phyloP scores from a whole-genome alignment of 345 rosid genomes.

The Salix viminalis region DNA sequence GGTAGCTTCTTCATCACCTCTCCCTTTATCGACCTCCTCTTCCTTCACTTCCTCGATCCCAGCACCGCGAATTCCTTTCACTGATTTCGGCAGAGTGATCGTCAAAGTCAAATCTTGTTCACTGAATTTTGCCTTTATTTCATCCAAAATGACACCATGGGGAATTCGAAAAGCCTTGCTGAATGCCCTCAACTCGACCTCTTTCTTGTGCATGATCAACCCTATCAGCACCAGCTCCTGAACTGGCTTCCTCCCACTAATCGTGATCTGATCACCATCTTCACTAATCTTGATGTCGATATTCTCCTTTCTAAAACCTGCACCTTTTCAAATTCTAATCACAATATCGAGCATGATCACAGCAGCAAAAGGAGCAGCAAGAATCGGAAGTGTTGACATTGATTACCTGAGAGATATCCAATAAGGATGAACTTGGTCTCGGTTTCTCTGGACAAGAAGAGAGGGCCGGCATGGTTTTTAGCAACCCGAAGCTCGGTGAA shows the following conservation, averaged over 20 bases:
- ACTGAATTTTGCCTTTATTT: slow-evolving; percentile 59
- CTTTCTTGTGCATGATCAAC: slow-evolving; percentile 56
- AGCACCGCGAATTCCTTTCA: slow-evolving; percentile 47
- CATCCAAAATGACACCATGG: slow-evolving; percentile 47
- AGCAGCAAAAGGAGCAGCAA: background rate
- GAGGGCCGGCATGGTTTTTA: slow-evolving; percentile 48
- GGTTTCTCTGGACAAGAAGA: slow-evolving; percentile 69
- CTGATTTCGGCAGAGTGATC: slow-evolving; percentile 60
- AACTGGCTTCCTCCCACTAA: slow-evolving; percentile 58
- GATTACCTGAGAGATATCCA: slow-evolving; percentile 63
- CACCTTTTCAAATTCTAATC: background rate
- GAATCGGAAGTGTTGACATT: background rate
- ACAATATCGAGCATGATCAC: background rate
- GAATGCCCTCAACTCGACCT: slow-evolving; percentile 53
- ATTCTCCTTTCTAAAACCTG: slow-evolving; percentile 63
- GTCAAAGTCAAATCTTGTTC: slow-evolving; percentile 49
- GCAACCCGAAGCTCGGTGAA: slow-evolving; percentile 41
- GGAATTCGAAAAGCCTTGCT: slow-evolving; percentile 59
- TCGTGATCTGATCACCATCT: slow-evolving; percentile 50
- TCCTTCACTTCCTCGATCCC: slow-evolving; percentile 53
- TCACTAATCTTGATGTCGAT: slow-evolving; percentile 60
- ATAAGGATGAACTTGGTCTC: slow-evolving; percentile 59
- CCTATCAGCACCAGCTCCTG: slow-evolving; percentile 63
- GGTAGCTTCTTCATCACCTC: slow-evolving; percentile 12
- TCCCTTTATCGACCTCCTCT: slow-evolving; percentile 6